These are phyloP conservation scores for Spiraea crenata DNA, from an alignment of 331 rosid species.

Conservation along the genomic window DNA sequence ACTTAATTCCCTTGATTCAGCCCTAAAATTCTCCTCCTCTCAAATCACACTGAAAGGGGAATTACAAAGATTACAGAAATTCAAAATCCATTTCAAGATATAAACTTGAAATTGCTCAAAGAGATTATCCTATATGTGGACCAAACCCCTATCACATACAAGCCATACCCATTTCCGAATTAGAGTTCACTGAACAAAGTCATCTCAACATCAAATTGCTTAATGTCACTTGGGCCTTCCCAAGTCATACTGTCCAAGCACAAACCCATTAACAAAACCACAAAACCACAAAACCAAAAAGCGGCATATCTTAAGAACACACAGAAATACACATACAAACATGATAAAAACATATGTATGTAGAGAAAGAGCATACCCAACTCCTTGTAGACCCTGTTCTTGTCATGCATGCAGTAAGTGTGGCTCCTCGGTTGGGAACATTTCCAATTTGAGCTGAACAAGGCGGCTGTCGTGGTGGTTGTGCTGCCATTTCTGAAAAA, in stretches of 20 bases:
- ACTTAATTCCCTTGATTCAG: no score
- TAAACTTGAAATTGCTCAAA: neutral
- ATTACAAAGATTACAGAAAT: neutral
- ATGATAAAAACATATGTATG: neutral
- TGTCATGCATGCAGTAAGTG: conserved; percentile 39
- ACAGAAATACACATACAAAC: neutral
- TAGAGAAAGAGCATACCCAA: conserved; percentile 47
- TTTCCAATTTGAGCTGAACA: conserved; percentile 38
- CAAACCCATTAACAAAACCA: neutral
- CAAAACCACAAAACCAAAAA: no score
- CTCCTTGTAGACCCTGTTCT: conserved; percentile 56
- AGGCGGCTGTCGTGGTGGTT: conserved; percentile 12
- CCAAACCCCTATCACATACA: neutral
- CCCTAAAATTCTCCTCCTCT: no score
- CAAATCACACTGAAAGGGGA: no score
- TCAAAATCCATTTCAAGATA: neutral
- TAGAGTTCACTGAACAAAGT: no score
- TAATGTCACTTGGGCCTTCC: conserved; percentile 8
- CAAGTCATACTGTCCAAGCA: conserved; percentile 11
- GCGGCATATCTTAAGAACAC: neutral
- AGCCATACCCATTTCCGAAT: neutral
- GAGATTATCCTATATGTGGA: neutral
- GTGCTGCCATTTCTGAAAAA: conserved; percentile 26
- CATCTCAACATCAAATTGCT: neutral
- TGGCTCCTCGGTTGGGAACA: conserved; percentile 22